Base-by-base conservation (phyloP, 345 rosid species). In the Pistacia atlantica region DNA sequence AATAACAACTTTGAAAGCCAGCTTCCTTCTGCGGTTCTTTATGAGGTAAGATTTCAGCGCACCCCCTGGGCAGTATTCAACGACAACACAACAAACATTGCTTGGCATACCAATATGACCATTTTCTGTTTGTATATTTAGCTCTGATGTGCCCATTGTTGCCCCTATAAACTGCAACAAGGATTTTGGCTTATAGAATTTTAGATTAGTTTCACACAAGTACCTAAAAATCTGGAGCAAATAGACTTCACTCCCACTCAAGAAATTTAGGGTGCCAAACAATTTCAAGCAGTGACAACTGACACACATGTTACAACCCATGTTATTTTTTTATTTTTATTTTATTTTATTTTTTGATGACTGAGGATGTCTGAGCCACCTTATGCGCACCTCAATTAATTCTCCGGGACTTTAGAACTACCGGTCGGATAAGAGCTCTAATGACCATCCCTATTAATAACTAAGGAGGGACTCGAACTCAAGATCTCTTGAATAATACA, bases 31-130 rank as follows among this genome's bases (percentile, higher is more conserved):
- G 54, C 95, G 84, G 78, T 89, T 93, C 89, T 91, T 96, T 74
- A 96, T 96, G 76, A 96, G 97, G 82, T 86, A 96, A 20, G 94
- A 86, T 77, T 96, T 96, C 66, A 96, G 86, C 8, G 95, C 91
- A 58, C 97, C 99, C 3, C 99, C 99, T 65, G 91, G 97, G 68
- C 97, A 96, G 78, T 93, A 95, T 79, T 93, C 98, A 57, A 96
- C 99, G 17, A 96, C 87, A 72, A 96, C 99, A 77, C 99, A 96
- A 59, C 98, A 96, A 52, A 91, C 61, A 73, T 89, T 96, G 81
- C 83, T 93, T 17, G 99, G 98, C 97, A 93, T 87, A 76, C 90
- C 90, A 76, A 92, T 85, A 17, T 86, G 92, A 42, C 98, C 97
- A 67, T 86, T 92, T 64, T 89, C 97, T 0, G 91, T 90, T 82